phyloP scores from a whole-genome alignment of 345 rosid genomes.

The Murraya koenigii region DNA sequence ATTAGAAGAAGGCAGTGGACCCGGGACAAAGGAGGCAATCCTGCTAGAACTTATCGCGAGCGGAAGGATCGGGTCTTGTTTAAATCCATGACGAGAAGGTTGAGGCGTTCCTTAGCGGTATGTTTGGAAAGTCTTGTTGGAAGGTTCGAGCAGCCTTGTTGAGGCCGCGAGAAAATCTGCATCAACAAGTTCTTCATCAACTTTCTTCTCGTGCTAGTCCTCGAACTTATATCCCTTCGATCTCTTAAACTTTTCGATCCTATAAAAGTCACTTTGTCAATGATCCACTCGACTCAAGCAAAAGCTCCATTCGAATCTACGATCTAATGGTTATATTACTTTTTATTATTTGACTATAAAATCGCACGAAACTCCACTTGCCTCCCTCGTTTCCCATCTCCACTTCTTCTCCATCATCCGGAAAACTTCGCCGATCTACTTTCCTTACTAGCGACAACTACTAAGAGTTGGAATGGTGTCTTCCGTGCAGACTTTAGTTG shows the following conservation, averaged over 20 bases:
- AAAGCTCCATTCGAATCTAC: neutral
- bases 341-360: neutral
- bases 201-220: neutral
- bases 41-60: too few species aligned
- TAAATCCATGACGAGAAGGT: too few species aligned
- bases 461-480: conserved; percentile 7
- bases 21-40: too few species aligned
- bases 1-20: too few species aligned
- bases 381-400: neutral
- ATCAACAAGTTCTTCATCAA: neutral
- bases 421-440: conserved; percentile 2
- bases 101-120: too few species aligned
- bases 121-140: too few species aligned
- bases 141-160: too few species aligned
- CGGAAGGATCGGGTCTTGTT: too few species aligned
- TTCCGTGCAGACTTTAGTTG: neutral
- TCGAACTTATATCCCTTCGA: neutral
- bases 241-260: neutral
- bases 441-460: neutral
- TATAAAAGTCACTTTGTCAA: neutral
- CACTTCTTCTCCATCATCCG: neutral
- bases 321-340: neutral
- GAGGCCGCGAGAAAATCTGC: too few species aligned
- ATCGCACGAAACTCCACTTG: neutral
- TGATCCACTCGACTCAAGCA: neutral